Conservation (phyloP, 202 grass and related monocot genomes). For the Elaeis oleifera region DNA sequence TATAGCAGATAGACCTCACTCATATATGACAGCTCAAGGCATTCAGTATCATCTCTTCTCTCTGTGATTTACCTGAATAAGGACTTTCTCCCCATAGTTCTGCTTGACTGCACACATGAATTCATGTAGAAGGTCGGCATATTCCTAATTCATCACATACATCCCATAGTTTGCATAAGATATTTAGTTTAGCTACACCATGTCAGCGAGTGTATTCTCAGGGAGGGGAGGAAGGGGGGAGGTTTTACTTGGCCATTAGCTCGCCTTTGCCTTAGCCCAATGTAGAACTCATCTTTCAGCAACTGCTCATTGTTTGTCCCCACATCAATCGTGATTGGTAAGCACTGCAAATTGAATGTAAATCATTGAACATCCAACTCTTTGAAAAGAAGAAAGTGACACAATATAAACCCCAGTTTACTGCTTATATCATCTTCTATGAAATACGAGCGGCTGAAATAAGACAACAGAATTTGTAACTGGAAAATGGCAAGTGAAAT, state of each 20-base stretch:
- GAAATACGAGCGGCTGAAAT: too few species aligned
- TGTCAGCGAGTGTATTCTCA: background rate
- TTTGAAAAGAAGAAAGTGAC: background rate
- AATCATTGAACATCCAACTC: background rate
- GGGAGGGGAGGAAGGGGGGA: too few species aligned
- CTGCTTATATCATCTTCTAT: slow-evolving; percentile 1
- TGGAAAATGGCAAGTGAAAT: background rate
- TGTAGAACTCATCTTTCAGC: slow-evolving; percentile 93
- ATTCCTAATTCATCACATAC: slow-evolving; percentile 50
- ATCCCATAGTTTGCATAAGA: background rate
- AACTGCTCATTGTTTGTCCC: slow-evolving; percentile 88
- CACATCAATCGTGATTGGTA: slow-evolving; percentile 96
- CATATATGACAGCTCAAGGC: background rate
- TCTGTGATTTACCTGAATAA: slow-evolving; percentile 53
- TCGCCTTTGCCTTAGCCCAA: slow-evolving; percentile 80
- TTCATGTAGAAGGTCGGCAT: slow-evolving; percentile 76
- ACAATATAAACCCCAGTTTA: slow-evolving; percentile 4
- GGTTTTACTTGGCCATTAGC: slow-evolving; percentile 68
- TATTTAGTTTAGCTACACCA: background rate
- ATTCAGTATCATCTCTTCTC: slow-evolving; percentile 1
- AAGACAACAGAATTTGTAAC: too few species aligned
- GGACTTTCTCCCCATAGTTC: slow-evolving; percentile 92
- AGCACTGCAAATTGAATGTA: slow-evolving; percentile 48
- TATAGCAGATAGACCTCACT: background rate
- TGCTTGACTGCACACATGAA: slow-evolving; percentile 89